Evolutionary conservation across 306 rosid species (phyloP), one percentile per base, ranked within the genome.

Genomic region (Cotoneaster glaucophyllus): DNA sequence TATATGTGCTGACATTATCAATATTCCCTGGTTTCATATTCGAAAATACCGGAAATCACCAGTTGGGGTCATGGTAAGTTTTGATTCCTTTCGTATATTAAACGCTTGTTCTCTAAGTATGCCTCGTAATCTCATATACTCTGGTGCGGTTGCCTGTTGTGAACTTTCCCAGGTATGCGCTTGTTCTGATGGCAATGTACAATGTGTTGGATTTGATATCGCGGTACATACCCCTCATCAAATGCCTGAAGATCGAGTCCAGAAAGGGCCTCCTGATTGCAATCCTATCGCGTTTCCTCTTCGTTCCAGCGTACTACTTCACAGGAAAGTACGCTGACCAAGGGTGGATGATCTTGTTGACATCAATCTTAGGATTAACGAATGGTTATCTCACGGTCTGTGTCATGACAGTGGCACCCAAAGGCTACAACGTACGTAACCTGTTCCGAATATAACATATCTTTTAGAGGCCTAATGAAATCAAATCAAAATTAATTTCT

Each of bases 381-480:
- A 93, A 90, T 74, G 97, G 98, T 58, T 82, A 93, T 74, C 93
- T 89, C 62, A 89, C 90, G 5, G 98, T 93, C 3, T 93, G 97
- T 84, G 84, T 91, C 53, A 87, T 91, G 64, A 91, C 92, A 0
- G 82, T 82, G 6, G 96, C 93, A 73, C 97, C 98, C 1, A 89
- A 84, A 77, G 91, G 96, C 48, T 93, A 88, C 86, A 91, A 79
- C 88, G 98, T 82, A 56, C 52, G 56, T 79, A 22, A 29, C 19
- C 29, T 34, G 62, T 74, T 78, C 32, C 14, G 14, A 71, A 72
- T 37, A 39, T 22, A 1, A 21, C 3, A 21, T 44, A 73, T 26
- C 22, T 64, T 48, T 64, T 25, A 29, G 50, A 13, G 67, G 13
- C 37, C 26, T 58, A 1, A 24, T 73, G 31, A 21, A 41, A 37